These are phyloP conservation scores for Trifolium fragiferum DNA, from an alignment of 306 rosid genomes.

Conservation along the genomic window DNA sequence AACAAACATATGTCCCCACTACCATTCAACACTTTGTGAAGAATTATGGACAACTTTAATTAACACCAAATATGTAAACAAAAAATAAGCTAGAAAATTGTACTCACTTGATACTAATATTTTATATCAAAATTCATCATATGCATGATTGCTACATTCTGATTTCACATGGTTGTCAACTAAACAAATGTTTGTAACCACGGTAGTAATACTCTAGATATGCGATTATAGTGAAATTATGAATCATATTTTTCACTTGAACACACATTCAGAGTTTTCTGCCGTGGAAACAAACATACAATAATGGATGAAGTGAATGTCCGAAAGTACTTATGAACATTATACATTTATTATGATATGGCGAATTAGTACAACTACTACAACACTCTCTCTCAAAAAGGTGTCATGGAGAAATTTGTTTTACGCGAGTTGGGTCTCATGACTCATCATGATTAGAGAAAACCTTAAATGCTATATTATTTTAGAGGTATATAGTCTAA, in stretches of 20 bases:
- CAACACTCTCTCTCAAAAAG: neutral
- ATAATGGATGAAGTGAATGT: constrained; percentile 12
- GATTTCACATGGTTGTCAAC: constrained; percentile 24
- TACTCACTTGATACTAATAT: constrained; percentile 29
- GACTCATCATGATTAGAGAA: neutral
- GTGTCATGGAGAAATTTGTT: neutral
- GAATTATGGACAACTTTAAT: constrained; percentile 29
- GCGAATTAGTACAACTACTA: constrained; percentile 35
- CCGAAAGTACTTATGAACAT: constrained; percentile 25
- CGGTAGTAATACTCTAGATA: neutral
- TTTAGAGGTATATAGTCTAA: constrained; percentile 21
- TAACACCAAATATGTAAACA: constrained; percentile 30
- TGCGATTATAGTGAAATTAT: neutral
- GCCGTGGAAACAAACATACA: neutral
- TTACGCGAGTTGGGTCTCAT: neutral
- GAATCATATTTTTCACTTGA: neutral
- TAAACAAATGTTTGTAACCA: neutral
- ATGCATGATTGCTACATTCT: constrained; percentile 39
- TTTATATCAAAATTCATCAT: constrained; percentile 34
- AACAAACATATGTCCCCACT: constrained; percentile 34
- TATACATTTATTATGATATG: constrained; percentile 44
- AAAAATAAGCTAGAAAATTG: constrained; percentile 38
- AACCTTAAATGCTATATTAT: neutral
- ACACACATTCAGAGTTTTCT: neutral
- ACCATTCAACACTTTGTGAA: constrained; percentile 23